Evolutionary conservation across 2,329 filamentous ascomycete species (phyloP).

Genomic region (Grosmannia penicillata): DNA sequence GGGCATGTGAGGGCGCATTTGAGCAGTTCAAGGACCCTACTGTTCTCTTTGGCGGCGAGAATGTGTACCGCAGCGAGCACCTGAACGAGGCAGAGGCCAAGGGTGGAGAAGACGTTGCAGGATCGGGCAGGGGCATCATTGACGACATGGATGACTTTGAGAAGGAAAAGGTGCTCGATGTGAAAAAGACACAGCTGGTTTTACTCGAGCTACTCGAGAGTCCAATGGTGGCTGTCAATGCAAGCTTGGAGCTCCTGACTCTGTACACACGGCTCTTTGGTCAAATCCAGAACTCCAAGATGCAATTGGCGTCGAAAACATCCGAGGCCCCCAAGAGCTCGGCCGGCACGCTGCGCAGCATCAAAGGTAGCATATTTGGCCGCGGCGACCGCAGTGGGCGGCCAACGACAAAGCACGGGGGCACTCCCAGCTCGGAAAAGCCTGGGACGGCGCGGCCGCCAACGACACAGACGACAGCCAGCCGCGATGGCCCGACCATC

Average conservation of each 20-base stretch:
- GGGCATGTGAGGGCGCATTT: conserved; percentile 79
- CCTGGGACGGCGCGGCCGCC: conserved; percentile 20
- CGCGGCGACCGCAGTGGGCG: conserved; percentile 30
- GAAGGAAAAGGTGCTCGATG: conserved; percentile 76
- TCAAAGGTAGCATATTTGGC: conserved; percentile 69
- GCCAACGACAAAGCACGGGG: conserved; percentile 23
- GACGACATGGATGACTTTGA: conserved; percentile 74
- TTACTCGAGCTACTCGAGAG: conserved; percentile 75
- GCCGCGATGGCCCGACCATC: conserved; percentile 48
- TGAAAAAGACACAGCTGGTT: conserved; percentile 87
- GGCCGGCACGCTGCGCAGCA: conserved; percentile 53
- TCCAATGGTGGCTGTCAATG: conserved; percentile 72
- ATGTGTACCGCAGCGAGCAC: conserved; percentile 51
- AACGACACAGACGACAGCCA: conserved; percentile 28
- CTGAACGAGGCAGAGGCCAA: conserved; percentile 38
- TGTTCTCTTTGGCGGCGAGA: conserved; percentile 51
- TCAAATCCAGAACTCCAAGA: conserved; percentile 30
- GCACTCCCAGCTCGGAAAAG: too few species aligned
- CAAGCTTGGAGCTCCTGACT: conserved; percentile 68
- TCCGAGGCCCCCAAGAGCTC: conserved; percentile 51
- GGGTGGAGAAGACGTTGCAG: conserved; percentile 11
- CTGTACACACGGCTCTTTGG: conserved; percentile 75
- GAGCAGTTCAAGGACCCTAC: conserved; percentile 69
- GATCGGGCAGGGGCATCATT: conserved; percentile 40
- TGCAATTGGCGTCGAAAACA: conserved; percentile 22